Base-by-base conservation (phyloP, 2,329 filamentous ascomycete genomes). In the Magnaporthiopsis incrustans region DNA sequence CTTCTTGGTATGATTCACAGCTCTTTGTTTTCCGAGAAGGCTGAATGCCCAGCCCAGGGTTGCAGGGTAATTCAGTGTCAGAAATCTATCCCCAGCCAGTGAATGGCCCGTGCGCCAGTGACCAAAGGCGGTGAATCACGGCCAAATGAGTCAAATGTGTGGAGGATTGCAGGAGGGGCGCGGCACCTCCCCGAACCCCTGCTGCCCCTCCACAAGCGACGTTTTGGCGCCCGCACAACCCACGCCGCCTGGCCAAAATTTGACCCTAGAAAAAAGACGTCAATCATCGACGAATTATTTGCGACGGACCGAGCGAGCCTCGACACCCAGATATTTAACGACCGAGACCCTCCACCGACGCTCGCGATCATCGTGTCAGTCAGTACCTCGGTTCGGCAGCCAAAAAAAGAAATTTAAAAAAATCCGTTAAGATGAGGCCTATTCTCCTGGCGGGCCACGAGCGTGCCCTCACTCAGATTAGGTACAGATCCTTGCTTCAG, bases 381-480 rank as follows among this genome's bases (percentile, higher is more conserved):
- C 44, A 53, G 44, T 25, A 6, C 22, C 59, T 60, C 27, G 59
- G 38, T 44, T 38, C 30, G 33, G 26, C 14, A 33, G 12, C 59
- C 14, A 60, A 60, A 4, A n/a, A n/a, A n/a, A n/a, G n/a, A n/a
- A n/a, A n/a, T n/a, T n/a, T n/a, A n/a, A n/a, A 26, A 60, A 60
- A 27, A 35, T 15, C 14, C 33, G 10, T 61, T 81, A 92, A 79
- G 67, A 99, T 99, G 95, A 92, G 95, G 83, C 95, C 95, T 75
- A 96, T 97, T 79, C 84, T 99, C 73, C 86, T 99, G 73, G 89
- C 92, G 77, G 95, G 95, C 79, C 95, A 99, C 87, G 92, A 96
- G 85, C 90, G 92, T 82, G 91, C 92, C 80, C 85, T 97, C 79
- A 97, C 92, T 76, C 92, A 97, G 79, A 94, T 97, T 79, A 69